phyloP scores from a whole-genome alignment of 371 early-diverging fungal genomes.

The Mortierella sp. region DNA sequence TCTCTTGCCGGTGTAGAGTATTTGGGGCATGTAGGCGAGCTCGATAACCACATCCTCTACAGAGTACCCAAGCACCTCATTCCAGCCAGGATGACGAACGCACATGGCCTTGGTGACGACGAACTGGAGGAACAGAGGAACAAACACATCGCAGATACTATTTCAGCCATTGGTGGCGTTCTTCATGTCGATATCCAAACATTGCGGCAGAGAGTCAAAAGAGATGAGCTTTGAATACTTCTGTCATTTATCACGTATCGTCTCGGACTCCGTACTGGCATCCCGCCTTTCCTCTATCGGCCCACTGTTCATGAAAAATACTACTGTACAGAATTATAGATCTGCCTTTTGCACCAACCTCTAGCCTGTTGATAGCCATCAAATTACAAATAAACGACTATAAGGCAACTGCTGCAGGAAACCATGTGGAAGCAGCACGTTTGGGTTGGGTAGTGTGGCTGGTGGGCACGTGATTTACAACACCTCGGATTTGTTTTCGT shows the following conservation, averaged over 20 bases:
- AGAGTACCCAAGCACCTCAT: constrained; percentile 21
- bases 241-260: neutral
- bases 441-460: too few species aligned
- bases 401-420: too few species aligned
- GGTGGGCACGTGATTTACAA: neutral
- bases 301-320: too few species aligned
- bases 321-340: too few species aligned
- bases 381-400: too few species aligned
- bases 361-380: too few species aligned
- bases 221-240: constrained; percentile 39
- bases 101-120: neutral
- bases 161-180: constrained; percentile 42
- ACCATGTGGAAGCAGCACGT: too few species aligned
- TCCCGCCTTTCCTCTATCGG: too few species aligned
- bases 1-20: constrained; percentile 40
- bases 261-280: too few species aligned
- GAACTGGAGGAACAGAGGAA: constrained; percentile 34
- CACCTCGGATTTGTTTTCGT: constrained; percentile 18
- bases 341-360: too few species aligned
- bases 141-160: constrained; percentile 27
- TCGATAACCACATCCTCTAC: constrained; percentile 48
- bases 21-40: constrained; percentile 42
- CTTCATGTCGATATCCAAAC: constrained; percentile 48
- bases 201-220: constrained; percentile 30
- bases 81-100: neutral